Evolutionary conservation across 176 grass and related monocot species (phyloP).

Genomic region (Neostapfia colusana): DNA sequence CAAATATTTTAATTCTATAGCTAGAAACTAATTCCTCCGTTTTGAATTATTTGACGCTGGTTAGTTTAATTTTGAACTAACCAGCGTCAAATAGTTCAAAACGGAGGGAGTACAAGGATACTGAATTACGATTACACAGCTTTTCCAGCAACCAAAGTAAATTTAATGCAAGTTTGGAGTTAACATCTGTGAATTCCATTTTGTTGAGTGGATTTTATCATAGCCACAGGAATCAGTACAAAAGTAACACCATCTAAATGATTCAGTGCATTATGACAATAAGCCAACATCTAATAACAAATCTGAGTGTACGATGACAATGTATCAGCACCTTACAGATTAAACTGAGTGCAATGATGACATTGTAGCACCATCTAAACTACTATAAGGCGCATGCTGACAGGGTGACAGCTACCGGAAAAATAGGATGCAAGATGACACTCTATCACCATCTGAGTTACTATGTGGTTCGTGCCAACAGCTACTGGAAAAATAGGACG

Average conservation of each 20-base stretch:
- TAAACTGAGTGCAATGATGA: background rate
- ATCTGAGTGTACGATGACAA: background rate
- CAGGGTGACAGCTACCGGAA: background rate
- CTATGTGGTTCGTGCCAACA: too few species aligned
- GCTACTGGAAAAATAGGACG: background rate
- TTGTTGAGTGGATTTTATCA: background rate
- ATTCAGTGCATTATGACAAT: background rate
- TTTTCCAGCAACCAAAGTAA: slow-evolving; percentile 21
- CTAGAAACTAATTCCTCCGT: too few species aligned
- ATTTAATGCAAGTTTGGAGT: background rate
- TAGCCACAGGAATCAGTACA: background rate
- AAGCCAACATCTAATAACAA: background rate
- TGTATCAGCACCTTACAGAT: background rate
- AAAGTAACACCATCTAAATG: background rate
- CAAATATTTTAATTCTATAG: background rate
- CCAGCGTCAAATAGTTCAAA: too few species aligned
- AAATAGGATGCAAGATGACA: background rate
- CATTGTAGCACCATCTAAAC: background rate
- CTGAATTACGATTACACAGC: background rate
- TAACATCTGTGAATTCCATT: background rate
- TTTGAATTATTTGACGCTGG: too few species aligned
- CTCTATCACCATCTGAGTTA: too few species aligned
- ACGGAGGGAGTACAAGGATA: too few species aligned
- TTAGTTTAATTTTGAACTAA: too few species aligned
- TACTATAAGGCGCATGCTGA: slow-evolving; percentile 1